These are phyloP conservation scores for Wallemia mellicola DNA, from an alignment of 1,284 basidiomycete genomes.

Conservation along the genomic window DNA sequence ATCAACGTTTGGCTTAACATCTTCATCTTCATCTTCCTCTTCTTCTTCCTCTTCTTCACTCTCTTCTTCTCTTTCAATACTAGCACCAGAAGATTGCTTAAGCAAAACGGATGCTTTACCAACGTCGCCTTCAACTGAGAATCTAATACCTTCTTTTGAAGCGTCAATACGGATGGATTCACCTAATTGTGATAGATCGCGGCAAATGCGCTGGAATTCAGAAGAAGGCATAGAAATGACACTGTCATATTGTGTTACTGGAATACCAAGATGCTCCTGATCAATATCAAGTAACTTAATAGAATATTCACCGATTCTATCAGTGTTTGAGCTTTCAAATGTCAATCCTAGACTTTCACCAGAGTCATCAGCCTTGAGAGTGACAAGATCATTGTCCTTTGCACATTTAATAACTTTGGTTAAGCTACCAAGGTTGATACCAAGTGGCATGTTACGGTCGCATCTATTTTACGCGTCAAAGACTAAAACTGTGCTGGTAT, in stretches of 20 bases:
- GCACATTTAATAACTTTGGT: slow-evolving; percentile 94
- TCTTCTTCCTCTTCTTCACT: slow-evolving; percentile 9
- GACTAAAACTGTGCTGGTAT: not conserved
- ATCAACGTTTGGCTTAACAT: slow-evolving; percentile 15
- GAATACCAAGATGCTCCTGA: slow-evolving; percentile 76
- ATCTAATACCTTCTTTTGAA: slow-evolving; percentile 84
- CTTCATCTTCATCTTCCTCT: slow-evolving; percentile 15
- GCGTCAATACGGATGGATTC: slow-evolving; percentile 91
- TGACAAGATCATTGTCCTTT: slow-evolving; percentile 81
- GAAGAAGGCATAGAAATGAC: slow-evolving; percentile 58
- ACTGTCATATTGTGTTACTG: slow-evolving; percentile 95
- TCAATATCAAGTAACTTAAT: slow-evolving; percentile 99
- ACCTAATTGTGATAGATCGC: slow-evolving; percentile 70
- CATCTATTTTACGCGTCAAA: slow-evolving; percentile 23
- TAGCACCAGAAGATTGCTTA: slow-evolving; percentile 28
- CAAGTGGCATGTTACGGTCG: slow-evolving; percentile 80
- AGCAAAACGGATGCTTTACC: slow-evolving; percentile 70
- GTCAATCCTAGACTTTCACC: slow-evolving; percentile 65
- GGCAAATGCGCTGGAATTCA: slow-evolving; percentile 77
- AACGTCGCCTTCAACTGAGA: slow-evolving; percentile 73
- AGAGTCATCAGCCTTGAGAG: slow-evolving; percentile 70
- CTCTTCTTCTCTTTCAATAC: slow-evolving; percentile 6
- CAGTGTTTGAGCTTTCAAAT: slow-evolving; percentile 62
- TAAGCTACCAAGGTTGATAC: slow-evolving; percentile 61
- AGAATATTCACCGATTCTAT: slow-evolving; percentile 89